Percentiles rank a stretch among this genome's conserved stretches.
Conservation (phyloP, 179 eudicot species). For the Monotropa hypopitys region DNA sequence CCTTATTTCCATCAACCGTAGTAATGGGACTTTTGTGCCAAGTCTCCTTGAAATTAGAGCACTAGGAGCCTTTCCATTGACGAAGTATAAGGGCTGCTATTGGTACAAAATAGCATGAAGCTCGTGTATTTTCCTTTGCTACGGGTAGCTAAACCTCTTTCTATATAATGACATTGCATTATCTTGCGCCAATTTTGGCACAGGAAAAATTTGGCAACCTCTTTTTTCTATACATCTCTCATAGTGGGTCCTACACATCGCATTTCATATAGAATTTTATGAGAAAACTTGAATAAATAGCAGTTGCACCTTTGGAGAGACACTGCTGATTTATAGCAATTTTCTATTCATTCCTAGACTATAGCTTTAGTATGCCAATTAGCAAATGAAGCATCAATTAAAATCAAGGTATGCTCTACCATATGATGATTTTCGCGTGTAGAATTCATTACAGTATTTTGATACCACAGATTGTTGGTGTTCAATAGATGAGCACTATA, state of each 20-base stretch:
- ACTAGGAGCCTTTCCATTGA: background rate
- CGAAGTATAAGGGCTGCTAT: background rate
- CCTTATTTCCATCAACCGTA: background rate
- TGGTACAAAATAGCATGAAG: background rate
- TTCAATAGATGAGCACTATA: background rate
- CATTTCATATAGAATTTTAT: background rate
- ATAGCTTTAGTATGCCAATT: background rate
- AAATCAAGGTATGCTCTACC: background rate
- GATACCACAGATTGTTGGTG: background rate
- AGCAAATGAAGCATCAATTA: background rate
- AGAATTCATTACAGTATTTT: background rate
- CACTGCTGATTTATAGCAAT: background rate
- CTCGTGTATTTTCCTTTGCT: background rate
- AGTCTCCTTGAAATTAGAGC: background rate
- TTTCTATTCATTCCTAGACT: background rate
- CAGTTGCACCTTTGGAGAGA: background rate
- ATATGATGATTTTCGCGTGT: background rate
- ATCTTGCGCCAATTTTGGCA: background rate
- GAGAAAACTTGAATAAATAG: background rate
- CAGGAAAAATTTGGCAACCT: background rate
- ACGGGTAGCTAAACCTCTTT: background rate
- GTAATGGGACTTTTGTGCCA: background rate
- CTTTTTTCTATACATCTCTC: background rate
- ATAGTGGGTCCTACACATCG: background rate
- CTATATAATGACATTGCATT: background rate